These are phyloP conservation scores for Ophiostoma quercus DNA, from an alignment of 2,329 filamentous ascomycete genomes.

Conservation along the genomic window DNA sequence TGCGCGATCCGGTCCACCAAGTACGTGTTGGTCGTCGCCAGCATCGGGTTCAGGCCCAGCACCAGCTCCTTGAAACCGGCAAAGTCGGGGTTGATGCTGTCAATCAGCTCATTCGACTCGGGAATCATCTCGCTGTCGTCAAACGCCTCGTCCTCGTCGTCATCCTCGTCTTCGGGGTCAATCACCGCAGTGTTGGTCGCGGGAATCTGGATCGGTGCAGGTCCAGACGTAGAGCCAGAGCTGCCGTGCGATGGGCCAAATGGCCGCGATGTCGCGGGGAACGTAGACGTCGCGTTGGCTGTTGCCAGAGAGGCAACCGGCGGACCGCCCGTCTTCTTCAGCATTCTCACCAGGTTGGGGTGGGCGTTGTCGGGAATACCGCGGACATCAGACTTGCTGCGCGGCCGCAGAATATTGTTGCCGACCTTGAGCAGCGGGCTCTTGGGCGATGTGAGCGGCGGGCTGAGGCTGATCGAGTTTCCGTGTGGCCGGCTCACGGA, in stretches of 20 bases:
- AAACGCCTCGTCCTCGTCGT: conserved; percentile 50
- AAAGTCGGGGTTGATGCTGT: conserved; percentile 65
- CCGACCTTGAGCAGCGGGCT: conserved; percentile 46
- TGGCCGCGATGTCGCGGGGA: not conserved
- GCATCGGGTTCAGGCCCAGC: conserved; percentile 64
- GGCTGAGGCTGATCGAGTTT: conserved; percentile 35
- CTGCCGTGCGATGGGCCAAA: not conserved
- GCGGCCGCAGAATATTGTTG: conserved; percentile 48
- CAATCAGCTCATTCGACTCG: conserved; percentile 57
- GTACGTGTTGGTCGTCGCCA: conserved; percentile 52
- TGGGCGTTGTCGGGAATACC: conserved; percentile 36
- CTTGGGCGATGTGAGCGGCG: conserved; percentile 39
- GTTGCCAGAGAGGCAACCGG: conserved; percentile 47
- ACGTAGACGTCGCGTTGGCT: conserved; percentile 32
- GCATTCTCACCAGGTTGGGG: conserved; percentile 46
- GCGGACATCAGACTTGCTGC: conserved; percentile 52
- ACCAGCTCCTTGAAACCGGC: conserved; percentile 75
- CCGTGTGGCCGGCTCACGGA: conserved; percentile 46
- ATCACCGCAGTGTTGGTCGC: conserved; percentile 22
- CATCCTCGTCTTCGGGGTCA: conserved; percentile 46
- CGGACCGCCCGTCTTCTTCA: conserved; percentile 50
- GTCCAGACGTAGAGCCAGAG: not conserved
- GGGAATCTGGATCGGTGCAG: conserved; percentile 24
- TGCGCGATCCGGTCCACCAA: conserved; percentile 76
- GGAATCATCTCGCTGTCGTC: conserved; percentile 59